Base-by-base conservation (phyloP, 257 asterid genomes). In the Solanum chmielewskii region DNA sequence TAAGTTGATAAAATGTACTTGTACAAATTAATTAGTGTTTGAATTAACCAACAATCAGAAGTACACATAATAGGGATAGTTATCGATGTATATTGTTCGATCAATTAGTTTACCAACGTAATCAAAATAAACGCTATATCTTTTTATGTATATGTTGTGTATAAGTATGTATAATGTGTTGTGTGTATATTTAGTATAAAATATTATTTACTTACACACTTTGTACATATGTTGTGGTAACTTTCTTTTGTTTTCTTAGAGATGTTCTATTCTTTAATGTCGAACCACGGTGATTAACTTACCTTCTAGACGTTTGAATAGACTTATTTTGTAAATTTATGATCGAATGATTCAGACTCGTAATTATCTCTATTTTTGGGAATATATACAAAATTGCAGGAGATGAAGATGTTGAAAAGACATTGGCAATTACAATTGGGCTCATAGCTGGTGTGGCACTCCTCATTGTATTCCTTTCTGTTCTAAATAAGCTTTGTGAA, bases 361-460 rank as follows among this genome's bases (percentile, higher is more conserved):
- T 25, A 66, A 66, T 66, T 68, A 68, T 13, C 37, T 12, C 35
- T 25, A 25, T 1, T 25, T 69, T 76, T 27, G 31, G 12, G 13
- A n/a, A 44, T n/a, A 3, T 23, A 23, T 23, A 75, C 13, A n/a
- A 52, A 27, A 75, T 18, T 85, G 83, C 83, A 49, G 90, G 90
- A 21, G 91, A 91, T 77, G 94, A 93, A 5, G 99, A 92, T 47
- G 87, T 90, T 87, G 94, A 94, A 86, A 97, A 86, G 92, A 92
- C 97, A 31, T 92, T 95, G 4, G 99, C 99, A 86, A 94, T 97
- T 52, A 92, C 93, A 33, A 92, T 97, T 90, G 99, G 99, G 73
- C 92, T 96, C 64, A 89, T 94, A 71, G 98, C 96, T 83, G 98
- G 90, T 83, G 97, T 95, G 73, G 96, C 98, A 11, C 78, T 95